Base-by-base conservation (phyloP, 352 stramenopile species). In the Phytophthora niederhauseri region DNA sequence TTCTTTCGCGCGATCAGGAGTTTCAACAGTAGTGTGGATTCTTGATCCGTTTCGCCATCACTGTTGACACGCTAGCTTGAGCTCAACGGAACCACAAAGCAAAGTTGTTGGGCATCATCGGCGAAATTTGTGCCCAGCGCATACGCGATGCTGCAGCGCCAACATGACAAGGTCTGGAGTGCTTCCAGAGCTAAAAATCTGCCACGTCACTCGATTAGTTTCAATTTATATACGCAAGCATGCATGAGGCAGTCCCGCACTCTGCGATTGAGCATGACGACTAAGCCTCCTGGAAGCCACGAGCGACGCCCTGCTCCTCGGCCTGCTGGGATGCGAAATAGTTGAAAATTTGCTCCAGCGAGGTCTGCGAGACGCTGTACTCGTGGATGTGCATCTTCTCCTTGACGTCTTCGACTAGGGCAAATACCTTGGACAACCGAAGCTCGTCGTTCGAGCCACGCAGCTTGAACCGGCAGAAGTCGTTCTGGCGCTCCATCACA, bases 291-390 rank as follows among this genome's bases (percentile, higher is more conserved):
- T 78, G 67, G 74, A 77, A 80, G 2, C 75, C 75, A 57, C 75
- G 75, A 56, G 75, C 75, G 3, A 78, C 68, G 20, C 75, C 72
- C 22, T 73, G 73, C 26, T 85, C 77, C 50, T 88, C 78, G 6
- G 61, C 31, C 64, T 97, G 90, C 46, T 95, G 75, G 6, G 75
- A 77, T 2, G 91, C 91, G 58, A 97, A 97, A 14, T 70, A 76
- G 67, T 97, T 96, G 75, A 98, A 98, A 22, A 98, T 93, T 69
- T 97, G 91, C 77, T 98, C 90, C 36, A 97, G 59, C 19, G 89
- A 93, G 8, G 89, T 97, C 66, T 97, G 91, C 28, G 76, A 94
- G n/a, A 97, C 77, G 43, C 82, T 89, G 76, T 97, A 97, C 55
- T 97, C 90, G 14, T 82, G 75, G 54, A 98, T 94, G 51, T 77